Conservation (phyloP, 129 eudicot species). For the Saposhnikovia divaricata region DNA sequence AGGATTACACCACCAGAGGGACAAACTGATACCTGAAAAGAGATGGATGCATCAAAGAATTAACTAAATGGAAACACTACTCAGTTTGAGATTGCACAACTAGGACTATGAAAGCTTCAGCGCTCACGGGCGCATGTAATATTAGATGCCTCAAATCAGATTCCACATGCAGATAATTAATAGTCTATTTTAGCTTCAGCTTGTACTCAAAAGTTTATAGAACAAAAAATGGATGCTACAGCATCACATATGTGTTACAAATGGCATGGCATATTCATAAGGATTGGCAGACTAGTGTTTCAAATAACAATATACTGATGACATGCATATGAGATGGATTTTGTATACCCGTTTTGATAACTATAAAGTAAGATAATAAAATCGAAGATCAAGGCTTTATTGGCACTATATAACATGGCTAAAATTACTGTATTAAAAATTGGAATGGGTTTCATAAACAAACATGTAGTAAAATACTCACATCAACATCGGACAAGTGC, state of each 20-base stretch:
- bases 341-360: background rate
- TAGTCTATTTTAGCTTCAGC: background rate
- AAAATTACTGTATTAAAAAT: background rate
- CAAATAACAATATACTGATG: too few species aligned
- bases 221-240: background rate
- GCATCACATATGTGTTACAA: background rate
- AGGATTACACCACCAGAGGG: too few species aligned
- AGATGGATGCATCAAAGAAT: too few species aligned
- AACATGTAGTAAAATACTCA: constrained; percentile 27
- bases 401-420: background rate
- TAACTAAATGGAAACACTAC: constrained; percentile 9
- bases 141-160: background rate
- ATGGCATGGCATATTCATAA: background rate
- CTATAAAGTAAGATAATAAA: background rate
- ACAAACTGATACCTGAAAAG: too few species aligned
- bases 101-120: background rate
- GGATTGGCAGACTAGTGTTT: background rate
- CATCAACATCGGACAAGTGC: constrained; percentile 97
- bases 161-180: background rate
- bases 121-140: background rate
- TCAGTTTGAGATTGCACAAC: background rate
- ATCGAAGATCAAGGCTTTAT: background rate
- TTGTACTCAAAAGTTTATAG: background rate
- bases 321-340: background rate
- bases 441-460: background rate